Evolutionary conservation across 2,329 filamentous ascomycete genomes (phyloP), one percentile per base, ranked within the genome.

Genomic region (Ophiostoma triangulosporum): DNA sequence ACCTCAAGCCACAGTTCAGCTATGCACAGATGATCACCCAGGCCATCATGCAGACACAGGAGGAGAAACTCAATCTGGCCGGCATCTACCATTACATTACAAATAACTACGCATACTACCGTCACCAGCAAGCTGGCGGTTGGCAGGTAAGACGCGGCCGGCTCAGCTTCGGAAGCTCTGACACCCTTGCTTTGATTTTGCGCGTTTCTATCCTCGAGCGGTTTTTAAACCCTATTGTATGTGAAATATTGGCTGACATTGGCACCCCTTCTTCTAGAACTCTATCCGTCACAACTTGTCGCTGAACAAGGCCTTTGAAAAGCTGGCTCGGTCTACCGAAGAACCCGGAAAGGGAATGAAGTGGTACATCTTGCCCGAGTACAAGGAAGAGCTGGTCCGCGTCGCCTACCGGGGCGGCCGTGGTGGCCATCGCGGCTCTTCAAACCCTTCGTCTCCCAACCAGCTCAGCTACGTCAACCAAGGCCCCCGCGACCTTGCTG

Each of bases 301-400:
- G 1, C 70, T 98, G 40, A 97, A 95, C 67, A 95, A 96, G 65
- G 82, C 85, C 0, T 98, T 98, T 63, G 83, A 89, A 61, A 98
- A 98, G 67, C 86, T 95, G 8, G 86, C 93, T 3, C 83, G 93
- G 48, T 84, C 87, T 15, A 95, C 89, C 0, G 88, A 97, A 61
- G 93, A 98, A 65, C 93, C 93, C 22, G 93, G 93, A 12, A 98
- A 98, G 66, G 93, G 93, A 27, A 97, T 96, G 89, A 97, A 97
- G 66, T 98, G 93, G 93, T 88, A 91, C 68, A 90, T 98, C 63
- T 82, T 88, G 4, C 77, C 86, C 1, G 87, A 94, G 58, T 78
- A 84, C 59, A 82, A 85, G 49, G 88, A 96, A 17, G 91, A 95
- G 52, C 95, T 96, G 73, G 77, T 88, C 56, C 86, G 86, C 65